A percentile compares a stretch with the other conserved stretches of the same genome.
phyloP scores from a whole-genome alignment of 164 flowering plant genomes.

The Paratinospora sagittata region DNA sequence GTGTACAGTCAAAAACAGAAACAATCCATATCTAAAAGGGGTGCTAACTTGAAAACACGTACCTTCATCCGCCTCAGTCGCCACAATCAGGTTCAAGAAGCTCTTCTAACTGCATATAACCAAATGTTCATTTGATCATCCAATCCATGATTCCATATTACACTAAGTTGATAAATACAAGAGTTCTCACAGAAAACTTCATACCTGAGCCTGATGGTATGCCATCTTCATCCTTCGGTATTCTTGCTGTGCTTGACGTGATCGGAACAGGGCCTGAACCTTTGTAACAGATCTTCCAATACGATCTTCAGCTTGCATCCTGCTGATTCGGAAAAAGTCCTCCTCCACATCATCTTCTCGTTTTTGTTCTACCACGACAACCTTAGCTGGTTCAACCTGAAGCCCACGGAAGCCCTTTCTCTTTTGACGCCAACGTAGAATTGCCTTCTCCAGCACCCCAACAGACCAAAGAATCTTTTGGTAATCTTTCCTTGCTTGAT shows the following conservation, averaged over 20 bases:
- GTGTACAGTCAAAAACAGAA: too few relatives aligned
- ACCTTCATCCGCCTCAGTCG: neutral
- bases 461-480: slow-evolving; percentile 87
- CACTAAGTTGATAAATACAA: neutral
- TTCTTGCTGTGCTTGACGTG: slow-evolving; percentile 72
- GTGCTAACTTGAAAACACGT: too few relatives aligned
- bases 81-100: slow-evolving; percentile 26
- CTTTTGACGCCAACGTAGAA: slow-evolving; percentile 83
- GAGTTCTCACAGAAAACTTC: neutral
- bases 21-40: too few relatives aligned
- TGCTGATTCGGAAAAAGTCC: slow-evolving; percentile 64
- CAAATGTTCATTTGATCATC: neutral
- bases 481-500: slow-evolving; percentile 67
- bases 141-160: neutral
- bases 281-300: slow-evolving; percentile 72
- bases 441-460: slow-evolving; percentile 87
- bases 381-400: slow-evolving; percentile 34
- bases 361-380: slow-evolving; percentile 14
- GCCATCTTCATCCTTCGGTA: slow-evolving; percentile 79
- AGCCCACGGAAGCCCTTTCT: slow-evolving; percentile 89
- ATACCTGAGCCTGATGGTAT: slow-evolving; percentile 54
- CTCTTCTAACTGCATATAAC: slow-evolving; percentile 46
- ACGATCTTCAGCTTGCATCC: slow-evolving; percentile 82
- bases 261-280: slow-evolving; percentile 90
- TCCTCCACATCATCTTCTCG: slow-evolving; percentile 51